Evolutionary conservation across 2,329 filamentous ascomycete genomes (phyloP).

Genomic region (Colletotrichum theobromicola): DNA sequence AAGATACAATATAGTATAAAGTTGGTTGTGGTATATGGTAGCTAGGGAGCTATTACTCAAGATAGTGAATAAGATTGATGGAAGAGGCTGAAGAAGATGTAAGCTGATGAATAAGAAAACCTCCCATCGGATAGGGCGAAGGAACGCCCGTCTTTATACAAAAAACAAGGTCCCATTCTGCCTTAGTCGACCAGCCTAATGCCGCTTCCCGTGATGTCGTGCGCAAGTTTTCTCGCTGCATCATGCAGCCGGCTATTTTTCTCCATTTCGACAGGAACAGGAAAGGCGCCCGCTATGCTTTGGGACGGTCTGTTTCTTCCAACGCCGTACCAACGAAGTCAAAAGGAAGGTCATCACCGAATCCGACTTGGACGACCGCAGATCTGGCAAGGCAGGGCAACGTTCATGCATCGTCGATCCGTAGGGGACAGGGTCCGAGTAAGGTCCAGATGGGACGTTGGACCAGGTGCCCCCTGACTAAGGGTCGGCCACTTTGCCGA

Average conservation of each 20-base stretch:
- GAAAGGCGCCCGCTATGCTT: neutral
- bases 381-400: neutral
- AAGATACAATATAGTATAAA: neutral
- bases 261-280: neutral
- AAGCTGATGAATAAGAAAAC: neutral
- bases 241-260: neutral
- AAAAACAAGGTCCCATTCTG: neutral
- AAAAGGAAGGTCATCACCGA: neutral
- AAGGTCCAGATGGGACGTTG: neutral
- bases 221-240: neutral
- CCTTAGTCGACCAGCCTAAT: neutral
- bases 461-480: neutral
- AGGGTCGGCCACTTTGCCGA: neutral
- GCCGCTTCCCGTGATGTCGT: neutral
- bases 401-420: neutral
- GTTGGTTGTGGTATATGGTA: neutral
- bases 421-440: neutral
- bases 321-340: neutral
- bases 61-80: neutral
- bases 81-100: neutral
- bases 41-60: neutral
- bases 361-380: neutral
- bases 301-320: neutral
- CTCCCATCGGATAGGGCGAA: neutral
- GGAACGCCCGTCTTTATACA: neutral